Evolutionary conservation across 768 basidiomycete species (phyloP), one percentile per base, ranked within the genome.

Genomic region (Tulasnella sp.): DNA sequence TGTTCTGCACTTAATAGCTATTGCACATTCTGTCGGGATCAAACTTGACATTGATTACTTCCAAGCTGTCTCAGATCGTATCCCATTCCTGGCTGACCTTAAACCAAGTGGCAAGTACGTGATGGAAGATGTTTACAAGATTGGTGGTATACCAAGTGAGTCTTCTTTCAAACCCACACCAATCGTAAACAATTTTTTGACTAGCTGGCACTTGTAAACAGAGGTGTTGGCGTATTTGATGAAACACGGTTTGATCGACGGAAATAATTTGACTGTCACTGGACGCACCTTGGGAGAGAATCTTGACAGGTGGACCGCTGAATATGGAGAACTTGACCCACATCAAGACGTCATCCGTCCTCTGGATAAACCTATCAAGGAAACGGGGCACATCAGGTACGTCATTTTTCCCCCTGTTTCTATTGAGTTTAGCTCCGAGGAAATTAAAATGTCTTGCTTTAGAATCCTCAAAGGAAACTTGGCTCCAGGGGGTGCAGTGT

Each of bases 101-200:
- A 95, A 92, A 64, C 95, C 95, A 1, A 90, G 87, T 57, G 95
- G 95, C 32, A 91, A 91, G 67, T 98, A 96, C 72, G 88, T 98
- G 59, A 95, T 98, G 90, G 91, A 92, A 67, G 87, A 98, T 61
- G 79, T 99, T 7, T 79, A 87, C 74, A 87, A 84, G 65, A 81
- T 98, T 53, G 95, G 95, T 48, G 95, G 93, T 51, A 91, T 92
- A 58, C 93, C 95, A 3, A 85, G 91, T 93, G 67, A 56, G 83
- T 71, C 7, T 20, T 7, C 5, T 41, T 20, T 10, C 45, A 15
- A 9, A 9, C 40, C n/a, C n/a, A n/a, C 40, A 13, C 27, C 16
- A 45, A 48, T 10, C 27, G 10, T 53, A 13, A 16, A 9, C 10
- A 15, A 6, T 50, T 32, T 25, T 5, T n/a, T 53, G 29, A 13